A percentile compares a stretch with the other conserved stretches of the same genome.
Evolutionary conservation across 129 eudicot species (phyloP).

Genomic region (Lactuca saligna): DNA sequence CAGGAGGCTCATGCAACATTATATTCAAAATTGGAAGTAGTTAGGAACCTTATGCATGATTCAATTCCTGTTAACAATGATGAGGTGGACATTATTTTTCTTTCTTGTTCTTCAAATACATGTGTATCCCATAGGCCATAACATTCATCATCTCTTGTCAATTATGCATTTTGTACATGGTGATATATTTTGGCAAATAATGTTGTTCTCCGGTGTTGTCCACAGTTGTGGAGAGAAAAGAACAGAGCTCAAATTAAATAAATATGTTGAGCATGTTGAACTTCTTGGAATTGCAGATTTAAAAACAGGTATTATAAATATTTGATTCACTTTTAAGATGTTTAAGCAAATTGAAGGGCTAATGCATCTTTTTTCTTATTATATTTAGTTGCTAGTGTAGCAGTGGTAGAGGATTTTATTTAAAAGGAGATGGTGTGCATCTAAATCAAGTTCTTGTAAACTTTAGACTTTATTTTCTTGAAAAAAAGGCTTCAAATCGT

Average conservation of each 20-base stretch:
- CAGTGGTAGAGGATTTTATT: slow-evolving; percentile 98
- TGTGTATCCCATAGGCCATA: background rate
- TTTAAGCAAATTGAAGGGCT: no score
- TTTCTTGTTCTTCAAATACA: background rate
- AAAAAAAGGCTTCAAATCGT: slow-evolving; percentile 51
- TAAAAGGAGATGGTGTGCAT: slow-evolving; percentile 81
- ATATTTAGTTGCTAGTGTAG: slow-evolving; percentile 76
- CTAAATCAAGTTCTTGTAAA: slow-evolving; percentile 90
- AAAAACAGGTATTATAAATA: slow-evolving; percentile 44
- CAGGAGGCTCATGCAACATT: slow-evolving; percentile 53
- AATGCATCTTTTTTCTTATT: background rate
- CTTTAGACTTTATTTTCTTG: slow-evolving; percentile 73
- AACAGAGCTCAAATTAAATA: slow-evolving; percentile 55
- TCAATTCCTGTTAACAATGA: slow-evolving; percentile 81
- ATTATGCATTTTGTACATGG: background rate
- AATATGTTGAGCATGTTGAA: slow-evolving; percentile 90
- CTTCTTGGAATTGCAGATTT: slow-evolving; percentile 83
- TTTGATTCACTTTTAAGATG: slow-evolving; percentile 1
- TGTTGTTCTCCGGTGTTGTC: slow-evolving; percentile 35
- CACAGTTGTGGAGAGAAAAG: slow-evolving; percentile 82
- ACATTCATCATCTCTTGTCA: background rate
- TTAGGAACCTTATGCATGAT: slow-evolving; percentile 92
- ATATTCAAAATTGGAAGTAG: slow-evolving; percentile 49
- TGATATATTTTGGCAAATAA: slow-evolving; percentile 54
- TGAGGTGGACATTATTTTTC: slow-evolving; percentile 48